These are phyloP conservation scores for Trypanosoma mega DNA, from an alignment of 208 protist species.

Conservation along the genomic window DNA sequence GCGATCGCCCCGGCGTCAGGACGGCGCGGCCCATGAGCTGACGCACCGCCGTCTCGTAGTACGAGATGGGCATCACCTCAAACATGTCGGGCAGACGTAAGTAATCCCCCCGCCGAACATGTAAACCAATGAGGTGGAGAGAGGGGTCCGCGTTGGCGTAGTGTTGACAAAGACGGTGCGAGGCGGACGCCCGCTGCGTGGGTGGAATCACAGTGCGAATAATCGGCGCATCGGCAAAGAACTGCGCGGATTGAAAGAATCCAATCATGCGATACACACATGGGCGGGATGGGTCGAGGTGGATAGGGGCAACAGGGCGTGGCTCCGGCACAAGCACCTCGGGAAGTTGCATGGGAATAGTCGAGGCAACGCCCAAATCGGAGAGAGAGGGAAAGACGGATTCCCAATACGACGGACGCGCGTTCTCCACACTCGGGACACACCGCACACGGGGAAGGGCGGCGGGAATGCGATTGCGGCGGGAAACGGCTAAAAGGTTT, in stretches of 20 bases:
- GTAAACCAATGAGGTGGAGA: constrained; percentile 61
- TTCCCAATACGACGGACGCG: constrained; percentile 77
- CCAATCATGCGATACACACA: constrained; percentile 67
- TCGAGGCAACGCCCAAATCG: constrained; percentile 30
- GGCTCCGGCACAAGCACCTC: constrained; percentile 57
- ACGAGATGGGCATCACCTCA: constrained; percentile 48
- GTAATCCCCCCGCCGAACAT: constrained; percentile 85
- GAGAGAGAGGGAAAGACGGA: constrained; percentile 58
- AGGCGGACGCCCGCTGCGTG: constrained; percentile 26
- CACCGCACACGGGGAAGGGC: constrained; percentile 34
- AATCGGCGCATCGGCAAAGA: constrained; percentile 59
- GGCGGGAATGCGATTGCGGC: constrained; percentile 42
- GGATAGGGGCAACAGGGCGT: constrained; percentile 39
- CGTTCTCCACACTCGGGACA: constrained; percentile 71
- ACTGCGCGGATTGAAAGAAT: constrained; percentile 81
- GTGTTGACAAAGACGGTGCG: constrained; percentile 30
- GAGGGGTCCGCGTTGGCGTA: constrained; percentile 37
- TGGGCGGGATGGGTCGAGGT: constrained; percentile 22
- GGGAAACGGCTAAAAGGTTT: constrained; percentile 69
- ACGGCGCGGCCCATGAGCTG: constrained; percentile 51
- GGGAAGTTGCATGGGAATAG: constrained; percentile 16
- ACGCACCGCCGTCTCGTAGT: constrained; percentile 69
- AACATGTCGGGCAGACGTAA: constrained; percentile 65
- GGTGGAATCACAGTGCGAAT: constrained; percentile 36
- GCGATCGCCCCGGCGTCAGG: constrained; percentile 10